phyloP scores from a whole-genome alignment of 257 asterid genomes.

The Fraxinus americana region DNA sequence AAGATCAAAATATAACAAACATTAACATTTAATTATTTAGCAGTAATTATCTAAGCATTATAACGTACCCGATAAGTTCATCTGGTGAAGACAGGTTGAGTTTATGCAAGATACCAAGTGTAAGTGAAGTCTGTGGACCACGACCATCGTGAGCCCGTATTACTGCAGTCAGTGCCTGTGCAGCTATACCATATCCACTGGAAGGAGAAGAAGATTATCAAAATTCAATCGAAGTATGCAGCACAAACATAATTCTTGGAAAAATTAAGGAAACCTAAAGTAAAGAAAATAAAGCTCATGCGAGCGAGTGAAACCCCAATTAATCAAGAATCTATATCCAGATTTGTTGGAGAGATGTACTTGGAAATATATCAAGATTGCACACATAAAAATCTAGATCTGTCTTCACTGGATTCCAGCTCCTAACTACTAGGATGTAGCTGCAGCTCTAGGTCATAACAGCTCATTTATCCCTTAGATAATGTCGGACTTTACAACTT shows the following conservation, averaged over 20 bases:
- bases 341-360: neutral
- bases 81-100: constrained; percentile 76
- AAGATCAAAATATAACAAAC: neutral
- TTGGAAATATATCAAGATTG: neutral
- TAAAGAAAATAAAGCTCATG: neutral
- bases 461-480: constrained; percentile 8
- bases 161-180: constrained; percentile 83
- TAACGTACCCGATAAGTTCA: constrained; percentile 76
- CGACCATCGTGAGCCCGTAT: constrained; percentile 87
- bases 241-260: neutral
- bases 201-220: constrained; percentile 29
- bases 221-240: neutral
- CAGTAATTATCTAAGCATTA: constrained; percentile 13
- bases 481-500: neutral
- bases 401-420: neutral
- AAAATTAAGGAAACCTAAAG: neutral
- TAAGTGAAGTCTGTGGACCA: constrained; percentile 68
- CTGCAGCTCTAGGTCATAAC: neutral
- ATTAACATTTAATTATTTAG: neutral
- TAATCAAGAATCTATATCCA: neutral
- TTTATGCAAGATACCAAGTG: constrained; percentile 44
- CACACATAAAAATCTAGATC: neutral
- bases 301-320: neutral
- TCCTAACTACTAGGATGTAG: neutral
- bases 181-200: constrained; percentile 91